Evolutionary conservation across 257 asterid species (phyloP).

Genomic region (Ilex asprella): DNA sequence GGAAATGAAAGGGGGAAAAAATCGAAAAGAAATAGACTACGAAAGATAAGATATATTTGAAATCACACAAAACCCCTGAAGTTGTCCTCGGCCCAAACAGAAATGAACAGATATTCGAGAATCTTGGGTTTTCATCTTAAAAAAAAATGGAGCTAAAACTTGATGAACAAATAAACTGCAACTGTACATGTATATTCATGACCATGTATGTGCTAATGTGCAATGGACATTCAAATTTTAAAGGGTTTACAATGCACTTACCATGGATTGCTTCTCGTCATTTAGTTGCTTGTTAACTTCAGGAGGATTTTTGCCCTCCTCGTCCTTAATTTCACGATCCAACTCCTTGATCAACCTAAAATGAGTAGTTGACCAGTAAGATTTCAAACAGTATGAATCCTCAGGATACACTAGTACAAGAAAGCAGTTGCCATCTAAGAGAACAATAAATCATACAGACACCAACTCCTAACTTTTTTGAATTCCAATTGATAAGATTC

Average conservation of each 20-base stretch:
- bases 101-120: background rate
- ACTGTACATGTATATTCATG: background rate
- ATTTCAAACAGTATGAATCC: background rate
- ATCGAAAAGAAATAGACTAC: too few relatives aligned
- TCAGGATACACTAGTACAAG: background rate
- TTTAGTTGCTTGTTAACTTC: conserved; percentile 82
- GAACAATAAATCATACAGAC: too few relatives aligned
- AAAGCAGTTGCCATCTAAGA: too few relatives aligned
- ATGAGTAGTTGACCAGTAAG: background rate
- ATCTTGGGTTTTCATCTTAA: background rate
- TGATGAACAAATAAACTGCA: background rate
- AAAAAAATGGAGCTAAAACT: background rate
- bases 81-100: too few relatives aligned
- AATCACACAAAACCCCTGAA: too few relatives aligned
- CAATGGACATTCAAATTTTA: conserved; percentile 2
- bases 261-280: conserved; percentile 96
- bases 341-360: conserved; percentile 85
- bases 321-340: conserved; percentile 95
- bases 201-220: background rate
- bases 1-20: too few relatives aligned
- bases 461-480: too few relatives aligned
- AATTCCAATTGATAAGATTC: too few relatives aligned
- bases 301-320: conserved; percentile 67
- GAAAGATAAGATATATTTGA: too few relatives aligned
- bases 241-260: conserved; percentile 19